A percentile compares a stretch with the other conserved stretches of the same genome.
Evolutionary conservation across 73 alveolate species (phyloP).

Genomic region (Paramecium primaurelia): DNA sequence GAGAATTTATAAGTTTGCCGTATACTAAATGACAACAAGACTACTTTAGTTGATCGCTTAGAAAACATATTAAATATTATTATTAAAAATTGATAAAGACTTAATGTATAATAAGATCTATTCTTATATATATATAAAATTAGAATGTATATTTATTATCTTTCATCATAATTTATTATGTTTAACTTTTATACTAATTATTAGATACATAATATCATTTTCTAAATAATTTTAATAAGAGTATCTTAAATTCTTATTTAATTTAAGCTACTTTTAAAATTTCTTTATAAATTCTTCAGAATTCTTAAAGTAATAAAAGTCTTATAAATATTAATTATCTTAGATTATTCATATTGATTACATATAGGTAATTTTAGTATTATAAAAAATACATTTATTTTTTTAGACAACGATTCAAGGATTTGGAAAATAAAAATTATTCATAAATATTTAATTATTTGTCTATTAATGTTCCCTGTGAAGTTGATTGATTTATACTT

Average conservation of each 20-base stretch:
- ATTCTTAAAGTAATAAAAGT: too few relatives aligned
- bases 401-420: background rate
- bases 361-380: background rate
- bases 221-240: too few relatives aligned
- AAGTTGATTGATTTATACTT: background rate
- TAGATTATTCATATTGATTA: background rate
- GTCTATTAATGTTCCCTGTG: slow-evolving; percentile 45
- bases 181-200: too few relatives aligned
- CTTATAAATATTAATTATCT: too few relatives aligned
- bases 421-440: slow-evolving; percentile 4
- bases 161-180: too few relatives aligned
- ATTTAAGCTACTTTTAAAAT: background rate
- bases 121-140: too few relatives aligned
- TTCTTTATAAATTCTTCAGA: background rate
- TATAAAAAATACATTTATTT: background rate
- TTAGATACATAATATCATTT: too few relatives aligned
- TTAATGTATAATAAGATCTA: background rate
- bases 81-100: background rate
- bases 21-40: background rate
- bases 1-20: background rate
- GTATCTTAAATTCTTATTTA: too few relatives aligned
- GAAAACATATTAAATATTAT: slow-evolving; percentile 2
- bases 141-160: too few relatives aligned
- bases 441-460: slow-evolving; percentile 24
- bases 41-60: slow-evolving; percentile 4